Conservation (phyloP, 345 rosid genomes). For the Populus nigra region DNA sequence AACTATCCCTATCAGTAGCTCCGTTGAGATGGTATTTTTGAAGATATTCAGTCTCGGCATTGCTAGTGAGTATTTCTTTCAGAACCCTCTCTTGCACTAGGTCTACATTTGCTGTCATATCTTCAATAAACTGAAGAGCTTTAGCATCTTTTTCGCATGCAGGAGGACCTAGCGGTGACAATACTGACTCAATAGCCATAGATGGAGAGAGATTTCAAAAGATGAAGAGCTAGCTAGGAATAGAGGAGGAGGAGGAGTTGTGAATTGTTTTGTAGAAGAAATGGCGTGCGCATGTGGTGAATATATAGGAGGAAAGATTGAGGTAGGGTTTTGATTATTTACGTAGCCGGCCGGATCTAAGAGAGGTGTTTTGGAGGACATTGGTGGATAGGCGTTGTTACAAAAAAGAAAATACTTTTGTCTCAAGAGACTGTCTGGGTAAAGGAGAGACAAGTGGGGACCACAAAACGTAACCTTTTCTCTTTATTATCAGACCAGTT, state of each 20-base stretch:
- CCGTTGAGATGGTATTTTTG: slow-evolving; percentile 48
- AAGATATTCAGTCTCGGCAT: slow-evolving; percentile 70
- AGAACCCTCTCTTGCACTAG: slow-evolving; percentile 57
- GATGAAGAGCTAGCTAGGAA: too few relatives aligned
- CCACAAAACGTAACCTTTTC: slow-evolving; percentile 33
- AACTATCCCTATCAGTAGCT: slow-evolving; percentile 61
- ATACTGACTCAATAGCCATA: slow-evolving; percentile 72
- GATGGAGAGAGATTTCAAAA: not conserved
- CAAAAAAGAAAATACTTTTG: slow-evolving; percentile 8
- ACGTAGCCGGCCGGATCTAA: not conserved
- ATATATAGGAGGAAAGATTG: not conserved
- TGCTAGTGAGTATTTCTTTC: slow-evolving; percentile 62
- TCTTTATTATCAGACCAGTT: slow-evolving; percentile 22
- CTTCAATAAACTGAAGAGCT: slow-evolving; percentile 71
- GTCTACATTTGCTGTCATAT: slow-evolving; percentile 67
- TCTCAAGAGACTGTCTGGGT: slow-evolving; percentile 21
- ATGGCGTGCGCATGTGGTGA: not conserved
- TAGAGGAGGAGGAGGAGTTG: too few relatives aligned
- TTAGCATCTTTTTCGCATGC: slow-evolving; percentile 74
- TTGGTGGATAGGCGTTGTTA: slow-evolving; percentile 1
- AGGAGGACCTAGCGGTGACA: slow-evolving; percentile 70
- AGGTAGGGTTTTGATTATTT: not conserved
- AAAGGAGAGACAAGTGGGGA: slow-evolving; percentile 36
- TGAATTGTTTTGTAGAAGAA: too few relatives aligned
- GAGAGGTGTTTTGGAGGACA: slow-evolving; percentile 12